phyloP scores from a whole-genome alignment of 495 filamentous ascomycete species.

The Evernia prunastri region DNA sequence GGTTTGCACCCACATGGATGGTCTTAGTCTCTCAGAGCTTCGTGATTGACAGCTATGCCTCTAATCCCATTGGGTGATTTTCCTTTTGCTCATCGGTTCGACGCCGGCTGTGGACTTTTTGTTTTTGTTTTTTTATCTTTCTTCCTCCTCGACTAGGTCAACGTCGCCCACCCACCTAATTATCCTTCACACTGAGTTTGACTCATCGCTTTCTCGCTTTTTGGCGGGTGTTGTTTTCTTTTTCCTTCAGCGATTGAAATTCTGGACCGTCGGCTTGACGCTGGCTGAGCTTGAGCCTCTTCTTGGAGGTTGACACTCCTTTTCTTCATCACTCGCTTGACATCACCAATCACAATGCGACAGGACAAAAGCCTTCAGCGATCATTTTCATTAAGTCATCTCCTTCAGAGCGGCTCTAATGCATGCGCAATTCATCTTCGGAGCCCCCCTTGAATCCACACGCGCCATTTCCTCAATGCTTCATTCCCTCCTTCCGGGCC shows the following conservation, averaged over 20 bases:
- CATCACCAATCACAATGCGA: neutral
- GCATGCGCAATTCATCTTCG: neutral
- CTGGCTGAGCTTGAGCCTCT: neutral
- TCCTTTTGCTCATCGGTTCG: neutral
- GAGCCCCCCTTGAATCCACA: too few species aligned
- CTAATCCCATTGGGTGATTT: neutral
- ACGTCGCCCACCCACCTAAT: neutral
- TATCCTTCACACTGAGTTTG: too few species aligned
- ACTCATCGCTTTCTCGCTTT: neutral
- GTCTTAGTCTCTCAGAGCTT: neutral
- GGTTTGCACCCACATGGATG: neutral
- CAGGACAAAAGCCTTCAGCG: neutral
- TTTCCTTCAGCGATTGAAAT: neutral
- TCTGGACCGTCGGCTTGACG: neutral
- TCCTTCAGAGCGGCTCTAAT: neutral
- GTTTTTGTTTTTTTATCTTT: neutral
- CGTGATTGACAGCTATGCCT: too few species aligned
- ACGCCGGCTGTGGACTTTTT: neutral
- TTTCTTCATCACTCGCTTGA: neutral
- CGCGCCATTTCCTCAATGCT: neutral
- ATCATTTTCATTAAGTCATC: neutral
- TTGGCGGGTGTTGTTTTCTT: neutral
- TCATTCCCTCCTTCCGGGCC: slow-evolving; percentile 39
- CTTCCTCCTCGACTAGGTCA: neutral
- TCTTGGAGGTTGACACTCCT: neutral